These are phyloP conservation scores for Candida loeiensis DNA, from an alignment of 805 yeast species.

Conservation along the genomic window DNA sequence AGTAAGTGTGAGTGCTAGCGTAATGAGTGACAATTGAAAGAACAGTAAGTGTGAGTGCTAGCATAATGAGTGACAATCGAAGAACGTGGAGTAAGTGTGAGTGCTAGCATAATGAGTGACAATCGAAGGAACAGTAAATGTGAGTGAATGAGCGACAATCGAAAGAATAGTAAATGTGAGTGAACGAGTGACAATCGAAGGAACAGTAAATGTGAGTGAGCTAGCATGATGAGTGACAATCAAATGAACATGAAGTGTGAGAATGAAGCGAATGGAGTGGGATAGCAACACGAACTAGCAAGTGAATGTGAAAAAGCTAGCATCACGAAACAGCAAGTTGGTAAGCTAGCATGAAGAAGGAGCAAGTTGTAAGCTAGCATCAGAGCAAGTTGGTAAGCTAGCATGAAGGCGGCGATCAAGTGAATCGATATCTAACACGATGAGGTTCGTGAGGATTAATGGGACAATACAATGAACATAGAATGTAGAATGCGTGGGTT, in stretches of 20 bases:
- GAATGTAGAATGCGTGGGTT: too few species aligned
- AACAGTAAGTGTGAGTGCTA: background rate
- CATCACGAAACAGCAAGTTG: too few species aligned
- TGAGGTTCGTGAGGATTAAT: too few species aligned
- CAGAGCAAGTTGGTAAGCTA: background rate
- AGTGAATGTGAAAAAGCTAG: too few species aligned
- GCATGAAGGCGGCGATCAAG: too few species aligned
- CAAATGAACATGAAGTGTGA: background rate
- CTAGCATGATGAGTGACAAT: background rate
- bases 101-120: too few species aligned
- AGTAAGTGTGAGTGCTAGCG: too few species aligned
- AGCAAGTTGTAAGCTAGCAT: background rate
- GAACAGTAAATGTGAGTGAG: background rate
- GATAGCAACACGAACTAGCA: background rate
- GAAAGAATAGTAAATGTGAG: background rate
- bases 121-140: too few species aligned
- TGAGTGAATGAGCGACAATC: background rate
- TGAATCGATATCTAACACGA: too few species aligned
- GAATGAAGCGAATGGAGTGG: background rate
- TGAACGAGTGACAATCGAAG: background rate
- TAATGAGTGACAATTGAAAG: background rate
- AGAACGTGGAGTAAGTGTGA: too few species aligned
- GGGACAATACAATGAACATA: too few species aligned
- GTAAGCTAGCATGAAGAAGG: background rate
- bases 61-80: too few species aligned